Percentiles rank a stretch among this genome's conserved stretches.
These are phyloP conservation scores for Solidago caesia DNA, from an alignment of 129 eudicot species.

Conservation along the genomic window DNA sequence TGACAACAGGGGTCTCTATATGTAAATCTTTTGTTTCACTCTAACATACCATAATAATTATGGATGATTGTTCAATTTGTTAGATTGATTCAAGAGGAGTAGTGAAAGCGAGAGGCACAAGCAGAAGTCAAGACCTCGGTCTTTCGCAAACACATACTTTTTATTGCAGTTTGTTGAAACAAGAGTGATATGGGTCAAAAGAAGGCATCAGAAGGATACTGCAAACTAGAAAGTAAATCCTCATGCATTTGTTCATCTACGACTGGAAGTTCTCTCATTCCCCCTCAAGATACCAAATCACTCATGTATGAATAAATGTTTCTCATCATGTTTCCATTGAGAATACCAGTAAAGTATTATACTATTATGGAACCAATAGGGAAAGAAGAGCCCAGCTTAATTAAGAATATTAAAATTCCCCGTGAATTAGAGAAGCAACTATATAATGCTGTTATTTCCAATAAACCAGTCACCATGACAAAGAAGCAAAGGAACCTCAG, in stretches of 20 bases:
- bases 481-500: slow-evolving; percentile 67
- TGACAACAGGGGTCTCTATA: too few species aligned
- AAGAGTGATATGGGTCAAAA: slow-evolving; percentile 27
- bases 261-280: slow-evolving; percentile 9
- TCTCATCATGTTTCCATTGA: background rate
- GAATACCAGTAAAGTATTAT: slow-evolving; percentile 8
- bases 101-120: too few species aligned
- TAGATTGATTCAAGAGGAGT: too few species aligned
- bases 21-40: too few species aligned
- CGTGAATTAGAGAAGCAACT: slow-evolving; percentile 29
- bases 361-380: slow-evolving; percentile 28
- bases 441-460: slow-evolving; percentile 26
- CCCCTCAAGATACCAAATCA: slow-evolving; percentile 24
- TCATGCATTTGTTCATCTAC: slow-evolving; percentile 16
- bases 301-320: slow-evolving; percentile 18
- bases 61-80: too few species aligned
- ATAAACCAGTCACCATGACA: slow-evolving; percentile 29
- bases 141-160: too few species aligned
- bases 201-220: slow-evolving; percentile 20
- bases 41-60: too few species aligned
- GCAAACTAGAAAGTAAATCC: slow-evolving; percentile 22
- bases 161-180: slow-evolving; percentile 50
- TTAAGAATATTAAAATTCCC: slow-evolving; percentile 28
- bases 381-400: slow-evolving; percentile 28
- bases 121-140: too few species aligned